Evolutionary conservation across 148 eudicot genomes (phyloP).

Genomic region (Fagopyrum homotropicum): DNA sequence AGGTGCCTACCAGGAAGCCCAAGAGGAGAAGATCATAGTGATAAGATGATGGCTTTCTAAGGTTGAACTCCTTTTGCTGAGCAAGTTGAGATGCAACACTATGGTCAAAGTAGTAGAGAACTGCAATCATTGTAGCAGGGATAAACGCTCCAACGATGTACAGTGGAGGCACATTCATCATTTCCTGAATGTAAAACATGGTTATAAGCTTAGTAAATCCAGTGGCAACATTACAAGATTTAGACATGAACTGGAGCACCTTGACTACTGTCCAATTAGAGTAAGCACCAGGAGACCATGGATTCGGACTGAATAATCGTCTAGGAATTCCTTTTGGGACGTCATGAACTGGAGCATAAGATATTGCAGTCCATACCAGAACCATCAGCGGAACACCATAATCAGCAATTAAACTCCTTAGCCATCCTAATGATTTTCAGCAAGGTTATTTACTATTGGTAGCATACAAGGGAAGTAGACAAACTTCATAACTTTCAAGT

Average conservation of each 20-base stretch:
- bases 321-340: slow-evolving; percentile 94
- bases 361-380: slow-evolving; percentile 88
- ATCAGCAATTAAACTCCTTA: slow-evolving; percentile 86
- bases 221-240: neutral
- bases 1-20: slow-evolving; percentile 65
- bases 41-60: slow-evolving; percentile 92
- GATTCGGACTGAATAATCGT: slow-evolving; percentile 92
- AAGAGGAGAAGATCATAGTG: slow-evolving; percentile 94
- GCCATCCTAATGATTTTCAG: slow-evolving; percentile 47
- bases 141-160: slow-evolving; percentile 89
- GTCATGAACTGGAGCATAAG: slow-evolving; percentile 71
- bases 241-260: slow-evolving; percentile 27
- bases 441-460: neutral
- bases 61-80: slow-evolving; percentile 89
- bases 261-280: slow-evolving; percentile 93
- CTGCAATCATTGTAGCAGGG: slow-evolving; percentile 99
- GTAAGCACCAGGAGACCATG: slow-evolving; percentile 98
- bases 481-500: neutral
- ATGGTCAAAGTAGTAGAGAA: slow-evolving; percentile 96
- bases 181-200: slow-evolving; percentile 41
- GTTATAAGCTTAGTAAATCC: neutral
- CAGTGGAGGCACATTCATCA: slow-evolving; percentile 78
- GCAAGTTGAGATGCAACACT: slow-evolving; percentile 99
- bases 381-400: slow-evolving; percentile 99
- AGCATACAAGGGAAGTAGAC: neutral